Evolutionary conservation across 306 rosid genomes (phyloP), one percentile per base, ranked within the genome.

Genomic region (Glycine tomentella): DNA sequence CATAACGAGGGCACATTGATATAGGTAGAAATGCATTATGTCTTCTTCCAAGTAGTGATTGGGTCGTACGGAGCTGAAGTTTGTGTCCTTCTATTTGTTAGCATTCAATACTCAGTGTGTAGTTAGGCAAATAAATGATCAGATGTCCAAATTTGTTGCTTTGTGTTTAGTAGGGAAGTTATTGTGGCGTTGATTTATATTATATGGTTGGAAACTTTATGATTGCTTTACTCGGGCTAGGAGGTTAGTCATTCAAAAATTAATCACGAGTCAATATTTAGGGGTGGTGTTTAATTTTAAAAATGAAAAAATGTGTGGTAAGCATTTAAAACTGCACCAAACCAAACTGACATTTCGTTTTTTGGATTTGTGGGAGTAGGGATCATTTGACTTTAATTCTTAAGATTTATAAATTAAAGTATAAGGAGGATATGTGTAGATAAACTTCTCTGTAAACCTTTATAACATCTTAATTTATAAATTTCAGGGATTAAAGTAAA

Each of bases 1-100:
- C 31, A 25, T 25, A 25, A 25, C 31, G 31, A 25, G 31, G 31
- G 31, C 31, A 25, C 31, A 25, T 25, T 25, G 31, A 25, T 25
- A 25, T 25, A 25, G 31, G 31, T 25, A 2, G 31, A 25, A 25
- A 25, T 25, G 31, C 31, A 25, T 25, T 25, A 25, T 25, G 80
- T 58, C 52, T 86, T 82, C 77, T 67, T 69, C 78, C 69, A 62
- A 25, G 38, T 31, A 17, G 8, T 25, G 66, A 20, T 61, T 10
- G 15, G 8, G 8, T 61, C 8, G 62, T 79, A 84, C 31, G 31
- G 52, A 70, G 65, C 64, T 68, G 25, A 78, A 63, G 63, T 67
- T 4, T 46, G 68, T 66, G 52, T 55, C 68, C 16, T 44, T 52
- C 5, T 58, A 25, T 25, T 25, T 25, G 31, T 25, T 25, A 2